Evolutionary conservation across 2,329 filamentous ascomycete genomes (phyloP), one percentile per base, ranked within the genome.

Genomic region (Talaromyces atroroseus): DNA sequence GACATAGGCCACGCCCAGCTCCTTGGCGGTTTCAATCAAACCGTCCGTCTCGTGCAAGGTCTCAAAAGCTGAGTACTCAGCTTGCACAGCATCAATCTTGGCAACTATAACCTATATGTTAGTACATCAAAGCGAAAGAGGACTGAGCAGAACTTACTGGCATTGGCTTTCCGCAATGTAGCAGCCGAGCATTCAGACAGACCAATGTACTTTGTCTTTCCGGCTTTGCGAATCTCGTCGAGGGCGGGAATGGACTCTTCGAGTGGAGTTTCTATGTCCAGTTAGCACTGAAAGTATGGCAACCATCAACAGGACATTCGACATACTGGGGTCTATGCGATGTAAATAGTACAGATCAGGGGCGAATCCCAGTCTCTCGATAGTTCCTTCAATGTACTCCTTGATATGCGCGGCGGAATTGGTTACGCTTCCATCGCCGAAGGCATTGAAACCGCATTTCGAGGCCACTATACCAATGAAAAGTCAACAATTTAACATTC

Each of bases 141-240:
- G 5, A n/a, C n/a, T n/a, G 21, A 45, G 3, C 24, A 1, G n/a
- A 21, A 62, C 67, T 45, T 47, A 77, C 75, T 76, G 1, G 74
- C 72, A 53, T 76, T 73, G 0, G 76, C 77, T 56, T 75, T 76
- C 21, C 74, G 72, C 5, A 79, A 60, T 0, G 76, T 79, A 1
- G 64, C 63, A 0, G 75, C 75, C 2, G 76, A 78, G 58, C 76
- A 78, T 54, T 79, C 77, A 0, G 75, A 78, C 0, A 79, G 67
- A 12, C 76, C 77, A 50, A 79, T 78, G 52, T 77, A 78, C 63
- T 77, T 78, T 16, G 76, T 77, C 63, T 78, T 78, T 4, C 76
- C 76, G 0, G 71, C 70, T 54, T 71, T 73, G 42, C 76, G 74
- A 51, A 80, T 69, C 51, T 73, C 71, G 57, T 80, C 76, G 0